Evolutionary conservation across 2,329 filamentous ascomycete genomes (phyloP).

Genomic region (Aureobasidium sp.): DNA sequence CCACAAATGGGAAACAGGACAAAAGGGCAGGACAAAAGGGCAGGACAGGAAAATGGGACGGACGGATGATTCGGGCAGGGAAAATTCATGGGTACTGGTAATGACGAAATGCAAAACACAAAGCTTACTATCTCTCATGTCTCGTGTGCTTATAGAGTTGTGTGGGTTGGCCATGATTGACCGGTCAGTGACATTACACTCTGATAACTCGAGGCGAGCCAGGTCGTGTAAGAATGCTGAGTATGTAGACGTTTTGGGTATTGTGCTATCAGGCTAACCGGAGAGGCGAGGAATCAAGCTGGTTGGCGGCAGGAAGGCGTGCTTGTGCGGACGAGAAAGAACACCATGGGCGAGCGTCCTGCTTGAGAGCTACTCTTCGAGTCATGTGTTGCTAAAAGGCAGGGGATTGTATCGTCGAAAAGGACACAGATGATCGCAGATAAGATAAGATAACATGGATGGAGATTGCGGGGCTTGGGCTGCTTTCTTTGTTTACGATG

Average conservation of each 20-base stretch:
- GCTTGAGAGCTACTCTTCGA: conserved; percentile 78
- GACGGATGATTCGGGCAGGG: not conserved
- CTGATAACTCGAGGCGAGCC: not conserved
- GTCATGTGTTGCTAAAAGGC: too few species aligned
- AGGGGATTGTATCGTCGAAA: too few species aligned
- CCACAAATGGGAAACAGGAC: not conserved
- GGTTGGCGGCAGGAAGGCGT: conserved; percentile 91
- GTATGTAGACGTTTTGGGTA: conserved; percentile 6
- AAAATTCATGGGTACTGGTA: not conserved
- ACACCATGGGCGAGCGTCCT: conserved; percentile 79
- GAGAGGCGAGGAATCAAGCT: conserved; percentile 9
- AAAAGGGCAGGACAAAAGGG: not conserved
- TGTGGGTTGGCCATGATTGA: not conserved
- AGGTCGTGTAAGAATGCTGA: not conserved
- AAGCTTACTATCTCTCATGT: not conserved
- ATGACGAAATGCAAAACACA: not conserved
- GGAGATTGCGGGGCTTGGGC: not conserved
- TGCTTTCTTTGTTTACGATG: conserved; percentile 14
- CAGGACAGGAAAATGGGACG: not conserved
- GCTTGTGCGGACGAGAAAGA: conserved; percentile 80
- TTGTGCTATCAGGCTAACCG: not conserved
- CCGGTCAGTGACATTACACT: not conserved
- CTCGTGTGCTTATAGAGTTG: not conserved
- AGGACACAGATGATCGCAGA: conserved; percentile 9
- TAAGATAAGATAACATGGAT: not conserved